Percentiles rank a stretch among this genome's conserved stretches.
phyloP scores from a whole-genome alignment of 139 green algal genomes.

The Coccomyxa sp. region DNA sequence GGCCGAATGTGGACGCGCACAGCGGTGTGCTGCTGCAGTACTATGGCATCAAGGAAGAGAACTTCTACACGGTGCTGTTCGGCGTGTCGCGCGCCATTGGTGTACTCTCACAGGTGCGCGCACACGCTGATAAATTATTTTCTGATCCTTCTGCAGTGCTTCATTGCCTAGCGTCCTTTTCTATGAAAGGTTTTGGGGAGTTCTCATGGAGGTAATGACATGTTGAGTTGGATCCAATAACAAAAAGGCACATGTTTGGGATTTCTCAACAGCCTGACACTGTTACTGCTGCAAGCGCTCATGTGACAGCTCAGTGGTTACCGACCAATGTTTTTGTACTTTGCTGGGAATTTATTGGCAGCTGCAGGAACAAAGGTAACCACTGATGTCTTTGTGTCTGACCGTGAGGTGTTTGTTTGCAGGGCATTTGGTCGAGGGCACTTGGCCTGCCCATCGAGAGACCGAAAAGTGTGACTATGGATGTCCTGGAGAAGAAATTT shows the following conservation, averaged over 20 bases:
- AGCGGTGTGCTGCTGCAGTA: slow-evolving; percentile 93
- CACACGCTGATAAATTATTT: background rate
- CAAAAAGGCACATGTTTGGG: background rate
- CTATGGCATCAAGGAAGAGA: slow-evolving; percentile 88
- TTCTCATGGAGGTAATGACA: background rate
- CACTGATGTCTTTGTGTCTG: background rate
- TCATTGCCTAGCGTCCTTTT: background rate
- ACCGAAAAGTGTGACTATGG: slow-evolving; percentile 91
- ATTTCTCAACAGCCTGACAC: background rate
- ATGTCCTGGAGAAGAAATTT: slow-evolving; percentile 40
- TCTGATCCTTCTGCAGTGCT: too few species aligned
- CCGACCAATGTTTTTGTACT: background rate
- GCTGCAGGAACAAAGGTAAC: background rate
- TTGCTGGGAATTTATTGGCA: background rate
- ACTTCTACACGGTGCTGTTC: slow-evolving; percentile 99
- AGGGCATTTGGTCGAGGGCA: slow-evolving; percentile 86
- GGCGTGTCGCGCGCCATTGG: slow-evolving; percentile 90
- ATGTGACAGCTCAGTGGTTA: background rate
- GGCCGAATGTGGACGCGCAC: slow-evolving; percentile 98
- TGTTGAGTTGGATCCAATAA: too few species aligned
- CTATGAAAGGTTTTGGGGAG: too few species aligned
- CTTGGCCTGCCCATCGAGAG: slow-evolving; percentile 96
- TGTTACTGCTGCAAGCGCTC: background rate
- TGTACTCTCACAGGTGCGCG: slow-evolving; percentile 64
- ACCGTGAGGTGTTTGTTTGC: slow-evolving; percentile 5